Base-by-base conservation (phyloP, 352 stramenopile species). In the Pythium periplocum region DNA sequence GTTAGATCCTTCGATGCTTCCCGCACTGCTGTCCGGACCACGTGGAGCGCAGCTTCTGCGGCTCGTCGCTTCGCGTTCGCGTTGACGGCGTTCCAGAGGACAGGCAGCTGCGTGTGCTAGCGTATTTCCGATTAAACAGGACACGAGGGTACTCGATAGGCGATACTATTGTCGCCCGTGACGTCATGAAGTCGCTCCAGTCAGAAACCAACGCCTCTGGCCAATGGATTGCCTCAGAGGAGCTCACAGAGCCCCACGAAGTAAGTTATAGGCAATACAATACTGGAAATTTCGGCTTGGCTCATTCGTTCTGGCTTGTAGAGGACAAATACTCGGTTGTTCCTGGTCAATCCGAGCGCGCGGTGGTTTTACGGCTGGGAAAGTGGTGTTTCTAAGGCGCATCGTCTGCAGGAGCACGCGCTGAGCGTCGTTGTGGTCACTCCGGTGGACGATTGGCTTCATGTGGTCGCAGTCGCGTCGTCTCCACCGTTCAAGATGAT, bases 301-400 rank as follows among this genome's bases (percentile, higher is more conserved):
- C 17, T 26, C 17, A 26, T 26, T 26, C 17, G 17, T 26, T 26
- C 17, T 26, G 17, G 17, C 17, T 26, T 26, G 17, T 26, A 26
- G 17, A 26, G 17, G 17, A 26, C 17, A 26, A 45, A 8, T 17
- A 3, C 9, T 48, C 48, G 42, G 33, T 17, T 39, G 31, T 85
- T 83, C 52, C 59, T 78, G 58, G 65, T 87, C 51, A 87, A 83
- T 43, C 42, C 63, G 0, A 62, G 61, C 11, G 73, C 67, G 8
- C 61, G 73, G 9, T 88, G 78, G 78, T 88, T 81, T 49, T 88
- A 88, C 61, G 61, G 78, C 17, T 88, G 78, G 75, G 75, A 84
- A 39, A 85, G 73, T 48, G 78, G 64, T 2, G 74, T 65, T 44
- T 80, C 66, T 7, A 86, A 85, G 59, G 63, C 66, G 6, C 75